Evolutionary conservation across 768 basidiomycete genomes (phyloP), one percentile per base, ranked within the genome.

Genomic region (Melanogaster broomeanus): DNA sequence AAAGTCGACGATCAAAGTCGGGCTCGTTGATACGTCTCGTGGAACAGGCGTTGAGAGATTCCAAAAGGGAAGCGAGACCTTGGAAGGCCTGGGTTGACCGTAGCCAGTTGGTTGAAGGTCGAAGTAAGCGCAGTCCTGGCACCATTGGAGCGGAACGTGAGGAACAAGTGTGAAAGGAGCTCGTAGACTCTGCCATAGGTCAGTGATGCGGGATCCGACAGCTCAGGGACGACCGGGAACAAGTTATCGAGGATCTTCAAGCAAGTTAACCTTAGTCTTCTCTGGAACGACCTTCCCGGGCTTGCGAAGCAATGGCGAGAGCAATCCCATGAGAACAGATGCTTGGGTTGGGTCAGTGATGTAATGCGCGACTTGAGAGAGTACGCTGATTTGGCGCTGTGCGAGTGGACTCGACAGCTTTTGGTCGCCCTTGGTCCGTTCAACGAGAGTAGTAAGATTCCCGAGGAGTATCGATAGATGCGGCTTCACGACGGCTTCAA

Each of bases 1-100:
- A 66, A 3, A 98, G 74, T 2, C 97, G 87, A 25, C 83, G 79
- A 50, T 95, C 90, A 57, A 97, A 98, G 67, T 98, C 93, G 3
- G 94, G 90, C 63, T 98, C 94, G 50, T 96, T 93, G 30, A 93
- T 68, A 7, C 93, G 80, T 60, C 84, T 88, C 1, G 68, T 67
- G 1, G 94, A 96, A 64, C 87, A 99, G 0, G 96, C 85, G 61
- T 98, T 98, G 56, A 98, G 76, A 0, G 77, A 77, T 8, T 78
- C 79, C 48, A 93, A 60, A 5, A 94, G 68, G 7, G 74, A 66
- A 1, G 85, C 78, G 1, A 91, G 52, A 28, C 60, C 50, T 37
- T 70, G 60, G 18, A 92, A n/a, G 71, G 3, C 75, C 68, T 0
- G 82, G 57, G n/a, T 65, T 49, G 8, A 64, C 22, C 2, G 19